These are phyloP conservation scores for Vicia villosa DNA, from an alignment of 306 rosid species.

Conservation along the genomic window DNA sequence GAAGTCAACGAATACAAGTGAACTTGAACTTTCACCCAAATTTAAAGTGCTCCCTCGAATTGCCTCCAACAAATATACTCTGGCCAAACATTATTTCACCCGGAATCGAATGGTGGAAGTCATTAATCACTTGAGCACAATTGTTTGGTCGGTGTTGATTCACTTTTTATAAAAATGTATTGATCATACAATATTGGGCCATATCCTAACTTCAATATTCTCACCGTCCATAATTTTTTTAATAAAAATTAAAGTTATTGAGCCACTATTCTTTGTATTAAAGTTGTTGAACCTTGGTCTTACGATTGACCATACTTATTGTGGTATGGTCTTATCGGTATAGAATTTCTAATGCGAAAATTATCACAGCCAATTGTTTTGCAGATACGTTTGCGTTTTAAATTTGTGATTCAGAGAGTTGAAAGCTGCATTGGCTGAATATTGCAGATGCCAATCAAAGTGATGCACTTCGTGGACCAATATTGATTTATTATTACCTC, in stretches of 20 bases:
- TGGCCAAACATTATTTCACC: no score
- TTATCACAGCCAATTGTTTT: neutral
- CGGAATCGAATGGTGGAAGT: no score
- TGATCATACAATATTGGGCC: neutral
- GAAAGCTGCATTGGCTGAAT: conserved; percentile 37
- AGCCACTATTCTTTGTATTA: neutral
- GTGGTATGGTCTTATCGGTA: neutral
- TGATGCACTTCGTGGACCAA: conserved; percentile 14
- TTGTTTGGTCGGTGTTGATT: no score
- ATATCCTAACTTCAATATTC: neutral
- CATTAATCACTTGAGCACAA: no score
- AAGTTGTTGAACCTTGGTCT: conserved; percentile 8
- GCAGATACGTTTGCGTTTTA: conserved; percentile 38
- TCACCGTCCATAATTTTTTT: neutral
- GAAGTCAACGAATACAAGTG: no score
- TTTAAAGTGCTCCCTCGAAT: no score
- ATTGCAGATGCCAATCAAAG: conserved; percentile 3
- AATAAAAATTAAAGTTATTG: neutral
- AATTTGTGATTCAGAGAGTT: conserved; percentile 26
- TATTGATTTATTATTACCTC: neutral
- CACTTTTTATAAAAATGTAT: no score
- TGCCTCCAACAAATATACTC: no score
- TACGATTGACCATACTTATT: neutral
- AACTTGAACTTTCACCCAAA: no score
- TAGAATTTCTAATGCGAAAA: conserved; percentile 12